phyloP scores from a whole-genome alignment of 164 flowering plant genomes.

The Dillenia turbinata region DNA sequence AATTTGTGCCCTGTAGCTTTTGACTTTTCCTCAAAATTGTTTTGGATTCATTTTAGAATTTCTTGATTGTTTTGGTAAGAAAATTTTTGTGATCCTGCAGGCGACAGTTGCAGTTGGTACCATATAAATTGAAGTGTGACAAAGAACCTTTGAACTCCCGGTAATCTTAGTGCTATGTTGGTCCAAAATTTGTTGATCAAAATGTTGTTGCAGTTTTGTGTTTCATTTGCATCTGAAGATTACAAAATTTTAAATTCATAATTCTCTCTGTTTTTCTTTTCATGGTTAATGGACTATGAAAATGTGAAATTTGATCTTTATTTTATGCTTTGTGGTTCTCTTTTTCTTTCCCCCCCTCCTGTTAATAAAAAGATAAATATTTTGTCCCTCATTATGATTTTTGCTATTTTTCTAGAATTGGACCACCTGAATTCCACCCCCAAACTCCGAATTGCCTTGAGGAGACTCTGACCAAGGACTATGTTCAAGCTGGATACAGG shows the following conservation, averaged over 20 bases:
- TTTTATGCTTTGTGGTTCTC: not conserved
- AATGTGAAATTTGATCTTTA: not conserved
- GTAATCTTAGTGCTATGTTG: constrained; percentile 31
- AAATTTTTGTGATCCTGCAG: constrained; percentile 36
- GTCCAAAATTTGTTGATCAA: not conserved
- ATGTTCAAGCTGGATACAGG: constrained; percentile 81
- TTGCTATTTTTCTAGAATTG: constrained; percentile 48
- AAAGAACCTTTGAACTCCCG: constrained; percentile 73
- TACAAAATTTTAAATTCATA: not conserved
- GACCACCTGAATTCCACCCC: constrained; percentile 92
- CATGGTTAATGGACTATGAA: not conserved
- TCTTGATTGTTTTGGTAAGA: not conserved
- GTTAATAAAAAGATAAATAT: not conserved
- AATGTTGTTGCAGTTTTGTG: not conserved
- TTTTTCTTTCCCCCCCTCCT: not conserved
- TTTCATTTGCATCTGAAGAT: not conserved
- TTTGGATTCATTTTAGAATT: not conserved
- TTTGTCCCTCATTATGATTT: not conserved
- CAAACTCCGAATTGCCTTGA: constrained; percentile 83
- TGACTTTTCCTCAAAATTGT: not conserved
- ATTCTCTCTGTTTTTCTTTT: not conserved
- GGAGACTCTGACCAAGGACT: constrained; percentile 86
- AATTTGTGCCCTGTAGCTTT: not conserved
- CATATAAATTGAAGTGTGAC: constrained; percentile 90
- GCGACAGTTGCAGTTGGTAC: constrained; percentile 46